Base-by-base conservation (phyloP, 1,139 yeast genomes). In the Candida sojae region DNA sequence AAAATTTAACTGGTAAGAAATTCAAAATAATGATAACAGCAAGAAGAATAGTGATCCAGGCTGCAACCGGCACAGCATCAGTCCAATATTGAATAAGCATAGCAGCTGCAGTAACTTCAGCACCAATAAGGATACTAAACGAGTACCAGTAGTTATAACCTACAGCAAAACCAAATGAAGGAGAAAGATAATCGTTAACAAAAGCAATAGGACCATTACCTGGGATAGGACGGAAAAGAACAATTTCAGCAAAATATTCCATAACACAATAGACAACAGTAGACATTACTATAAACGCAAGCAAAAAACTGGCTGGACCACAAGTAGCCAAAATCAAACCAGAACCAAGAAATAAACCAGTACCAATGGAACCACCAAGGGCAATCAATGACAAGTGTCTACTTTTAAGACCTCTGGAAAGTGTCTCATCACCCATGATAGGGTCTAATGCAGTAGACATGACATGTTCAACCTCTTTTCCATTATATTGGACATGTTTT, bases 201-300 rank as follows among this genome's bases (percentile, higher is more conserved):
- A 67, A 72, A 25, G 72, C 59, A 46, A 68, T 73, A 21, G 77
- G 68, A 28, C 75, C 76, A 58, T 70, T 68, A 54, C 81, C 81
- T 2, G 76, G 74, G 28, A 71, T 53, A 0, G 88, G 88, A 44
- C 82, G 67, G 53, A 73, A 82, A 7, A 83, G 73, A 12, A 82
- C 80, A 84, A 83, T 82, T 60, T 82, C 89, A 25, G 82, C 86
- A 50, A 83, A 64, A 62, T 73, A 71, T 54, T 80, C 81, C 82
- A 82, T 80, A 43, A 83, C 79, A 31, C 75, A 69, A 68, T 74
- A 83, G 40, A 83, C 77, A 46, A 82, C 73, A 23, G 73, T 57
- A 28, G 84, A 73, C 73, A 82, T 72, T 46, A 82, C 64, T 17
- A 74, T 45, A 60, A 78, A 81, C 13, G 81, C 72, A 21, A 76